phyloP scores from a whole-genome alignment of 495 filamentous ascomycete genomes.

The Mycothermus thermophilus region DNA sequence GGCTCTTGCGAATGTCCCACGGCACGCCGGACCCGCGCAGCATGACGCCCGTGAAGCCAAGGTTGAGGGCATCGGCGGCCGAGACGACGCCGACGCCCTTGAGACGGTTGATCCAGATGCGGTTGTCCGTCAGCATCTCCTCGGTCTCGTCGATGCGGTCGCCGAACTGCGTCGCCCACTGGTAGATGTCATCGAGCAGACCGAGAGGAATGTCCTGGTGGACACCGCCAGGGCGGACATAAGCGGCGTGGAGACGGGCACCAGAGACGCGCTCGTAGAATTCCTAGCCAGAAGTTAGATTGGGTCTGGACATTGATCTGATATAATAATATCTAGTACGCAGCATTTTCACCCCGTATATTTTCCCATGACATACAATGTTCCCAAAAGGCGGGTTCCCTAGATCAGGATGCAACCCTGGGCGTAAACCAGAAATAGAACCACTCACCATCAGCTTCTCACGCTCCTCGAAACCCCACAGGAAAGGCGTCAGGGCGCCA shows the following conservation, averaged over 20 bases:
- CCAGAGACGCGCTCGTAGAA: conserved; percentile 99
- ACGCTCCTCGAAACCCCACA: conserved; percentile 99
- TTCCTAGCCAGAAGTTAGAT: conserved; percentile 48
- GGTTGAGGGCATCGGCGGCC: conserved; percentile 86
- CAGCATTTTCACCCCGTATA: neutral
- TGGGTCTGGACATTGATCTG: conserved; percentile 9
- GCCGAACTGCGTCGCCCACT: conserved; percentile 98
- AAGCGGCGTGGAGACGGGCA: conserved; percentile 94
- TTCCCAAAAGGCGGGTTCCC: too few species aligned
- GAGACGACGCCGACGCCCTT: conserved; percentile 83
- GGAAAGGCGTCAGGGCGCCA: conserved; percentile 91
- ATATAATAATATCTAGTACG: neutral
- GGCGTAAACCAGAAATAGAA: too few species aligned
- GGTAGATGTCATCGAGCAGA: conserved; percentile 97
- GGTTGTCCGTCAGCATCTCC: conserved; percentile 96
- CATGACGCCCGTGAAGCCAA: conserved; percentile 95
- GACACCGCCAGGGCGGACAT: conserved; percentile 94
- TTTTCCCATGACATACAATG: too few species aligned
- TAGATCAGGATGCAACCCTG: too few species aligned
- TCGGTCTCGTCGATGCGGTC: conserved; percentile 99
- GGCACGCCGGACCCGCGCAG: conserved; percentile 93
- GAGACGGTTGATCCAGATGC: conserved; percentile 93
- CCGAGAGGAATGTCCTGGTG: conserved; percentile 89
- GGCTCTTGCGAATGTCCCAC: conserved; percentile 91
- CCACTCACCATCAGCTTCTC: conserved; percentile 91